Evolutionary conservation across 148 eudicot genomes (phyloP), one percentile per base, ranked within the genome.

Genomic region (Rhododendron molle): DNA sequence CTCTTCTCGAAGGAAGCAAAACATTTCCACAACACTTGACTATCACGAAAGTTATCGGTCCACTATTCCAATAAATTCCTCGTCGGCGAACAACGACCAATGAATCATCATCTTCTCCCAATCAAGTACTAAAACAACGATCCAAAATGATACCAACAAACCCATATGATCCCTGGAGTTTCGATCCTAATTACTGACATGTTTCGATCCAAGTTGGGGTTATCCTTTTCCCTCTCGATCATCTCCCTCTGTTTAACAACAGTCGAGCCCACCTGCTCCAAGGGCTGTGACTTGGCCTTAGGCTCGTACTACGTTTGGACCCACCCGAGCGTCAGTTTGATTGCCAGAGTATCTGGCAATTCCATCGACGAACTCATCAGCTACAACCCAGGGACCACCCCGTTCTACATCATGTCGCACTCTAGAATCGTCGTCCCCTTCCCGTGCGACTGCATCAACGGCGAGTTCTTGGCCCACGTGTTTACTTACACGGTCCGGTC

Each of bases 391-490:
- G 8, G 8, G 4, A 85, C 94, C 50, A 80, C 92, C 14, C 80
- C 84, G 8, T 92, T 86, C 52, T 79, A 47, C 54, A 26, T 94
- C 26, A 18, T 32, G n/a, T 54, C 76, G 1, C 86, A 67, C 12
- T 28, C 85, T 7, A 80, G 93, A 14, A 76, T 94, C 36, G 86
- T 90, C 83, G 72, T 96, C 46, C 98, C 98, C n/a, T 93, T 96
- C 86, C 43, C 92, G 34, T 67, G 72, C 72, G 32, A 88, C 36
- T 96, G 98, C 89, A 84, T 94, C 28, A 15, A 89, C 36, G 87
- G 87, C 32, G 82, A 87, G 8, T 88, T 89, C 74, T 54, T 94
- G 69, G 98, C 90, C 46, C 96, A 92, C 85, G 58, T 81, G 38
- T 92, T 94, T 77, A 40, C 5, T 14, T 92, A 92, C 88, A 8